Percentiles rank a stretch among this genome's conserved stretches.
Conservation (phyloP, 768 basidiomycete genomes). For the Boletus sensibilis region DNA sequence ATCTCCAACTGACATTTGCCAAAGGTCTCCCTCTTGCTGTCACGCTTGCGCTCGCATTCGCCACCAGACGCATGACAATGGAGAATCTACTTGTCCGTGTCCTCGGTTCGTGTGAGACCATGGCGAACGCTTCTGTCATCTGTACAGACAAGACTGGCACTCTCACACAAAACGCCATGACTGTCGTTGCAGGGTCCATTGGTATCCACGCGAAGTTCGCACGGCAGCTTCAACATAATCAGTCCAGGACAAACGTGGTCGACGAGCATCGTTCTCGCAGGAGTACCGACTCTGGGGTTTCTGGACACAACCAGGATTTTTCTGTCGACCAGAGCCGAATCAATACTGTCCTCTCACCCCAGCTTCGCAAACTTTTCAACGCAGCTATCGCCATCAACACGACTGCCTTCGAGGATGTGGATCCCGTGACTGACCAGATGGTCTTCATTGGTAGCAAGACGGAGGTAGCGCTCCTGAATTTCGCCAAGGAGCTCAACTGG, state of each 20-base stretch:
- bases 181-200: conserved; percentile 92
- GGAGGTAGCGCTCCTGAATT: conserved; percentile 85
- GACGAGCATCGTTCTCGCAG: conserved; percentile 40
- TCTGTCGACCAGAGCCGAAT: conserved; percentile 79
- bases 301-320: conserved; percentile 67
- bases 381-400: conserved; percentile 88
- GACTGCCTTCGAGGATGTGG: conserved; percentile 86
- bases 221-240: conserved; percentile 68
- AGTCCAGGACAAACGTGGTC: conserved; percentile 67
- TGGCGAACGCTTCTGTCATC: conserved; percentile 96
- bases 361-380: conserved; percentile 70
- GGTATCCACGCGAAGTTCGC: conserved; percentile 96
- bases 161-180: conserved; percentile 93
- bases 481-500: conserved; percentile 83
- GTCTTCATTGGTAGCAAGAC: conserved; percentile 93
- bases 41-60: conserved; percentile 94
- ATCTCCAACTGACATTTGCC: not conserved
- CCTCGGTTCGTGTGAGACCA: conserved; percentile 95
- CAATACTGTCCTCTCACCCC: conserved; percentile 57
- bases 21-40: conserved; percentile 91
- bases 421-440: conserved; percentile 55
- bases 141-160: conserved; percentile 98
- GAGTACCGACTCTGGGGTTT: conserved; percentile 31
- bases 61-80: conserved; percentile 96
- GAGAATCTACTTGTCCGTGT: conserved; percentile 95